These are phyloP conservation scores for Centaurea solstitialis DNA, from an alignment of 129 eudicot species.

Conservation along the genomic window DNA sequence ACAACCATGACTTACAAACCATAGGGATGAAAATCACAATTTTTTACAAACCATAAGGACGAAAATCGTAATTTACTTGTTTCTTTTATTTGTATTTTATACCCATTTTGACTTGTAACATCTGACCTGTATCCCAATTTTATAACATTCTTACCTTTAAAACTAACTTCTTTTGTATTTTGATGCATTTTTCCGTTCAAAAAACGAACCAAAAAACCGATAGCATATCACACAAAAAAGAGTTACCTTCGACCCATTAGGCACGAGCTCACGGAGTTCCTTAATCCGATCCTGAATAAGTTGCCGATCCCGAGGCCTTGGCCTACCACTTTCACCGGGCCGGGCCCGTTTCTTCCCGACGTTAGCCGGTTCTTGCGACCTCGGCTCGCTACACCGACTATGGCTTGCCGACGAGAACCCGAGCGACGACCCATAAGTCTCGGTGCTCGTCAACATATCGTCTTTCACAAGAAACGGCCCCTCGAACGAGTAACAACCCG, in stretches of 20 bases:
- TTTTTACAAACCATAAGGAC: too few relatives aligned
- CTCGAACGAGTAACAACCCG: slow-evolving; percentile 64
- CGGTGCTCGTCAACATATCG: neutral
- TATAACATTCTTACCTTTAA: too few relatives aligned
- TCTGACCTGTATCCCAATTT: too few relatives aligned
- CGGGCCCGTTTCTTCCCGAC: slow-evolving; percentile 68
- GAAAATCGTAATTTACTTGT: too few relatives aligned
- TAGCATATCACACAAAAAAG: neutral
- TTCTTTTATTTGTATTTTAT: too few relatives aligned
- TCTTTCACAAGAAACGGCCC: slow-evolving; percentile 6
- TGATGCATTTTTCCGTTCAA: too few relatives aligned
- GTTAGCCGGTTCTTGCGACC: slow-evolving; percentile 53
- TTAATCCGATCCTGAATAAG: slow-evolving; percentile 94
- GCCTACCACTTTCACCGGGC: slow-evolving; percentile 80
- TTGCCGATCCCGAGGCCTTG: slow-evolving; percentile 89
- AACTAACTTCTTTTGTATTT: too few relatives aligned
- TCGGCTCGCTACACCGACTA: slow-evolving; percentile 66
- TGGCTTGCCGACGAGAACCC: slow-evolving; percentile 76
- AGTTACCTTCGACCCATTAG: slow-evolving; percentile 90
- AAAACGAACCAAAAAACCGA: neutral
- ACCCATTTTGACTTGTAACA: neutral
- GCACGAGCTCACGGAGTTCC: slow-evolving; percentile 85
- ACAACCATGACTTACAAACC: too few relatives aligned
- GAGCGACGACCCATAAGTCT: slow-evolving; percentile 37
- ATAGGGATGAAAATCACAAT: too few relatives aligned